phyloP scores from a whole-genome alignment of 2,329 filamentous ascomycete genomes.

The Penicillium sp. region DNA sequence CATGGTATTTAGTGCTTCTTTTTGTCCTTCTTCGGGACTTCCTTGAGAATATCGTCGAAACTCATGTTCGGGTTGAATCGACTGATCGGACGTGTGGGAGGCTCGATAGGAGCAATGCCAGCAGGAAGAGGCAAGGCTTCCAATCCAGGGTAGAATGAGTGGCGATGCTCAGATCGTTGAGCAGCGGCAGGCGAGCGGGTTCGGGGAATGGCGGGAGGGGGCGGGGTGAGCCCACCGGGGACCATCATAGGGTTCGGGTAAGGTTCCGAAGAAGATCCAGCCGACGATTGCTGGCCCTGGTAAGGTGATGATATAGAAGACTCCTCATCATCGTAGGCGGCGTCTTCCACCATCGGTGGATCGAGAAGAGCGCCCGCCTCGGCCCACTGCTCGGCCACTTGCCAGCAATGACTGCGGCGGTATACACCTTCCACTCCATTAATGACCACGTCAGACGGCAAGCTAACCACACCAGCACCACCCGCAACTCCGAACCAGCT shows the following conservation, averaged over 20 bases:
- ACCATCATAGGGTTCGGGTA: slow-evolving; percentile 34
- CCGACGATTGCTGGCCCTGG: slow-evolving; percentile 38
- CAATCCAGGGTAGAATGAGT: slow-evolving; percentile 45
- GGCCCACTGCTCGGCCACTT: slow-evolving; percentile 61
- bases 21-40: slow-evolving; percentile 39
- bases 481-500: slow-evolving; percentile 59
- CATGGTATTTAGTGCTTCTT: slow-evolving; percentile 28
- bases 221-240: slow-evolving; percentile 33
- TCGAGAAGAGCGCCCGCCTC: slow-evolving; percentile 39
- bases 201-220: slow-evolving; percentile 37
- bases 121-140: slow-evolving; percentile 46
- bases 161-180: slow-evolving; percentile 38
- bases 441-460: slow-evolving; percentile 64
- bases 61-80: slow-evolving; percentile 49
- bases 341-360: slow-evolving; percentile 34
- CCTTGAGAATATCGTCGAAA: slow-evolving; percentile 49
- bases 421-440: slow-evolving; percentile 68
- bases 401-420: slow-evolving; percentile 68
- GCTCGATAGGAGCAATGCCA: slow-evolving; percentile 43
- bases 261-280: slow-evolving; percentile 36
- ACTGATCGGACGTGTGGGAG: slow-evolving; percentile 39
- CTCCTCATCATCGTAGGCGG: slow-evolving; percentile 36
- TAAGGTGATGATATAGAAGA: slow-evolving; percentile 41
- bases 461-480: slow-evolving; percentile 57
- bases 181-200: slow-evolving; percentile 32